Evolutionary conservation across 176 grass and related monocot species (phyloP).

Genomic region (Avena atlantica): DNA sequence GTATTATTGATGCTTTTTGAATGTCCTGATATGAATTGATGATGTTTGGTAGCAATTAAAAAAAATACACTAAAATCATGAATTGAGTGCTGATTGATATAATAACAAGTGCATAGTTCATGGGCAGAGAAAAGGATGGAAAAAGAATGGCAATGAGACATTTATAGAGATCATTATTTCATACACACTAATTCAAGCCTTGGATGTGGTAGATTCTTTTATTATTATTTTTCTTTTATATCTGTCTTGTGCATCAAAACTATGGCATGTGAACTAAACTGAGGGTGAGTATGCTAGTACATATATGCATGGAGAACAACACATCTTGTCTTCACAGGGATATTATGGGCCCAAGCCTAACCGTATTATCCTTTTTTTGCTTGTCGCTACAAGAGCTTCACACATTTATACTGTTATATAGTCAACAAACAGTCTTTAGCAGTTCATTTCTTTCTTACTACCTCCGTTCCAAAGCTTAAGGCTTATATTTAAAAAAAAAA

Average conservation of each 20-base stretch:
- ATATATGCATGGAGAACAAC: neutral
- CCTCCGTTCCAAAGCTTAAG: too few relatives aligned
- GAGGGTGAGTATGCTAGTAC: neutral
- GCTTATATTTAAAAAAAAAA: too few relatives aligned
- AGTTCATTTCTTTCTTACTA: conserved; percentile 11
- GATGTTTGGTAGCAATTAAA: neutral
- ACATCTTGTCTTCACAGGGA: conserved; percentile 1
- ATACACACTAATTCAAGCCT: neutral
- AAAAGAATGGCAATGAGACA: neutral
- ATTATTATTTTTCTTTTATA: neutral
- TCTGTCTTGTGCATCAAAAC: neutral
- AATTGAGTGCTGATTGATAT: neutral
- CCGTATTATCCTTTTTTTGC: neutral
- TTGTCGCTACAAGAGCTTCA: neutral
- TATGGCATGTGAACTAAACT: neutral
- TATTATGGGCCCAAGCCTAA: neutral
- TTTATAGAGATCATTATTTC: neutral
- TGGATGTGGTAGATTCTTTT: neutral
- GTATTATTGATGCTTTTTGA: neutral
- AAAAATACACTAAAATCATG: neutral
- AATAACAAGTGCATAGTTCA: neutral
- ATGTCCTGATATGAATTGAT: neutral
- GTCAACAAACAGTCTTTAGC: neutral
- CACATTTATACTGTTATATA: neutral
- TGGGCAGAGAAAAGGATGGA: neutral